Base-by-base conservation (phyloP, 306 rosid genomes). In the Inga leiocalycina region DNA sequence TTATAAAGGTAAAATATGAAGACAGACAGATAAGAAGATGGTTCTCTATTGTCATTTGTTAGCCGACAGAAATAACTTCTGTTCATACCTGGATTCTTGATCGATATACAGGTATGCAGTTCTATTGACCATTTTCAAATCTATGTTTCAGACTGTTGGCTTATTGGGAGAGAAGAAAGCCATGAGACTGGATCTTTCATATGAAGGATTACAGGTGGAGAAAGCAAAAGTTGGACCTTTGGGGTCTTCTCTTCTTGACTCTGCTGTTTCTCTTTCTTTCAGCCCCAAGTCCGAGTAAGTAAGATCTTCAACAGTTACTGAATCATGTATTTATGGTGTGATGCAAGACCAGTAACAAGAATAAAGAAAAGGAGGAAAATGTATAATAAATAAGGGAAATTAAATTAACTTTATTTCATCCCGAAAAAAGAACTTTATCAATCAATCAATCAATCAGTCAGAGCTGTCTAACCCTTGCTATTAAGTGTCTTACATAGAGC, bases 221-320 rank as follows among this genome's bases (percentile, higher is more conserved):
- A 96, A 92, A 83, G 97, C 99, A 81, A 94, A 91, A 92, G 98
- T 96, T 52, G 99, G 99, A 80, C 99, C 99, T 76, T 86, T 96
- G 10, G 99, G 95, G 70, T 90, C 93, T 49, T 79, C 85, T 70
- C 97, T 93, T 83, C 94, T 96, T 81, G 99, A 96, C 90, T 94
- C 99, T 80, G 99, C 99, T 30, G 94, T 96, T 83, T 96, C 98
- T 68, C 69, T 96, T 75, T 87, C 98, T 66, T 90, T 89, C 85
- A 82, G 84, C 84, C 79, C 91, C 10, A 78, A 85, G 97, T 81
- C 91, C 8, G 80, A 84, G 98, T 95, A 85, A 85, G 97, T 94
- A 86, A 81, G 88, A 90, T 79, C 90, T 86, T 88, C 88, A 30
- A 37, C 80, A 75, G 80, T 65, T 65, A 10, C 48, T 30, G 27